Conservation (phyloP, 2,329 filamentous ascomycete genomes). For the Cryphonectria parasitica region DNA sequence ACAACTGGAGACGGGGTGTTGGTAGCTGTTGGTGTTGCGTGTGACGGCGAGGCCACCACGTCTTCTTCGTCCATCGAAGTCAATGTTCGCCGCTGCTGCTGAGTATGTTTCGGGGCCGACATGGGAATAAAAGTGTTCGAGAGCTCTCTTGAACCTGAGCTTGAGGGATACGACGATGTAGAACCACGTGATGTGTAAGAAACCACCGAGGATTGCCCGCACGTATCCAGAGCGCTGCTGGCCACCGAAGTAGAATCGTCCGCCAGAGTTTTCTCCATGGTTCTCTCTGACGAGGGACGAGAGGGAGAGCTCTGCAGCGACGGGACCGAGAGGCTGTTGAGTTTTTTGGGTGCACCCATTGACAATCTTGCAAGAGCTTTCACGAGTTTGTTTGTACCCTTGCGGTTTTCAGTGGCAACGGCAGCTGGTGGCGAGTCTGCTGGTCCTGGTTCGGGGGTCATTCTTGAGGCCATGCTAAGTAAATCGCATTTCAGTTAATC, state of each 20-base stretch:
- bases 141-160: constrained; percentile 8
- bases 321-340: background rate
- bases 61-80: constrained; percentile 11
- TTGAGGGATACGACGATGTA: constrained; percentile 8
- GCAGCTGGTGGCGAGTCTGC: background rate
- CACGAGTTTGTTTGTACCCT: constrained; percentile 13
- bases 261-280: background rate
- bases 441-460: background rate
- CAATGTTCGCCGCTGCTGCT: constrained; percentile 11
- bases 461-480: background rate
- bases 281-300: constrained; percentile 16
- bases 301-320: constrained; percentile 15
- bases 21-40: background rate
- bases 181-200: background rate
- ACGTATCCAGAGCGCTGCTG: constrained; percentile 10
- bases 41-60: background rate
- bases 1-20: background rate
- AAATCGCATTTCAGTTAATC: background rate
- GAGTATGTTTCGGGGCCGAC: constrained; percentile 7
- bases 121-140: background rate
- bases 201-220: constrained; percentile 5
- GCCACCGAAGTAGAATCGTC: constrained; percentile 19
- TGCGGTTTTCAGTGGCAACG: background rate
- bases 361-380: constrained; percentile 17
- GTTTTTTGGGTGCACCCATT: constrained; percentile 1